phyloP scores from a whole-genome alignment of 2,329 filamentous ascomycete genomes.

The Fusarium decemcellulare region DNA sequence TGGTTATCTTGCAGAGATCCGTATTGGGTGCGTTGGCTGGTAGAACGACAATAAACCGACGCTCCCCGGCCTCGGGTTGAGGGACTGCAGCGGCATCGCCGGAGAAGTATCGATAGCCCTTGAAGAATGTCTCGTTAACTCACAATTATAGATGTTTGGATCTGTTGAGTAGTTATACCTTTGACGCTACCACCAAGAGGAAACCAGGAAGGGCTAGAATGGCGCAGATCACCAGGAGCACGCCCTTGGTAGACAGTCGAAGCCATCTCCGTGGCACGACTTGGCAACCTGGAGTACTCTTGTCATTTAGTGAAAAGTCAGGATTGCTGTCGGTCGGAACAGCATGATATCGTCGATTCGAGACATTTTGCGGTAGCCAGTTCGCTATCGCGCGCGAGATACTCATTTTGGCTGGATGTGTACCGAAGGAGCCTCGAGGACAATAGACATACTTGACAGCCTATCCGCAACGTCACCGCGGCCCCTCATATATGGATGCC shows the following conservation, averaged over 20 bases:
- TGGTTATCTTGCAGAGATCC: conserved; percentile 46
- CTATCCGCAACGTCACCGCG: no score
- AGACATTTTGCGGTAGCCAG: no score
- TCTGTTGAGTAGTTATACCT: neutral
- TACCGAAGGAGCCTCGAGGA: no score
- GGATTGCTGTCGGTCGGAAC: no score
- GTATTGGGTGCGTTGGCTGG: conserved; percentile 39
- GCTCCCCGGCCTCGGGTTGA: conserved; percentile 5
- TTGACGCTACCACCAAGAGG: neutral
- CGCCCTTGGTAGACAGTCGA: conserved; percentile 1
- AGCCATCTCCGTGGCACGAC: neutral
- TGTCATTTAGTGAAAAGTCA: no score
- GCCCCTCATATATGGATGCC: no score
- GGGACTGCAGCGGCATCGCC: neutral
- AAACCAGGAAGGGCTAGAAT: neutral
- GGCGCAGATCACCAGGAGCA: neutral
- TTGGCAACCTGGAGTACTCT: neutral
- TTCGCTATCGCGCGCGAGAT: no score
- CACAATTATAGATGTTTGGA: neutral
- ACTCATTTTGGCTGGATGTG: no score
- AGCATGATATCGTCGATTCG: no score
- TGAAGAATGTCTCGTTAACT: neutral
- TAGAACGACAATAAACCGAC: conserved; percentile 34
- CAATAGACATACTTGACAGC: no score
- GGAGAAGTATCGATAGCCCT: neutral